Evolutionary conservation across 768 basidiomycete genomes (phyloP).

Genomic region (Hygrophorus russula): DNA sequence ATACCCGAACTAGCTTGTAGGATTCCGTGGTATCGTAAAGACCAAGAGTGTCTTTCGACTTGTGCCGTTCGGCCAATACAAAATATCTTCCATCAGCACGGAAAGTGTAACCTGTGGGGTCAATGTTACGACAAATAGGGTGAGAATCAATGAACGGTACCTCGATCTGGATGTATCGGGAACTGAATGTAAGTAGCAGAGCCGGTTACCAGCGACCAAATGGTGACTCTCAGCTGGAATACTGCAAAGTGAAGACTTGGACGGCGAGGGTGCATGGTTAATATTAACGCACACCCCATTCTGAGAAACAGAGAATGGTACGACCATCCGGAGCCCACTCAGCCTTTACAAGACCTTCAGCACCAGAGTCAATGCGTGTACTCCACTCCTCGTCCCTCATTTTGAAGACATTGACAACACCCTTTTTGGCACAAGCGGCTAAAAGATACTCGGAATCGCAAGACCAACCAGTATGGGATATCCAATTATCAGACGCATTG

Average conservation of each 20-base stretch:
- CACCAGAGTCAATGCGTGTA: slow-evolving; percentile 67
- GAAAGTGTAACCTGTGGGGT: slow-evolving; percentile 59
- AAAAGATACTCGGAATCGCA: slow-evolving; percentile 81
- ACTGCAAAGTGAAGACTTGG: slow-evolving; percentile 5
- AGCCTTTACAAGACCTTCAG: slow-evolving; percentile 75
- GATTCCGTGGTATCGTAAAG: slow-evolving; percentile 67
- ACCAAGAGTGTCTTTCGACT: slow-evolving; percentile 79
- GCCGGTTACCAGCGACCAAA: slow-evolving; percentile 76
- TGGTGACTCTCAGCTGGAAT: slow-evolving; percentile 66
- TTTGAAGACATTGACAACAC: slow-evolving; percentile 67
- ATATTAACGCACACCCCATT: slow-evolving; percentile 71
- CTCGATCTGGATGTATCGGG: slow-evolving; percentile 72
- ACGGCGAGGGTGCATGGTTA: not conserved
- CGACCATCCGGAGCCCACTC: slow-evolving; percentile 89
- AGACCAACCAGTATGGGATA: slow-evolving; percentile 79
- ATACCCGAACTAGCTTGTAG: slow-evolving; percentile 65
- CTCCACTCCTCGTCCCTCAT: slow-evolving; percentile 72
- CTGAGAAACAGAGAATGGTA: slow-evolving; percentile 79
- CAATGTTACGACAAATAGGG: slow-evolving; percentile 1
- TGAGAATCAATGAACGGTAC: slow-evolving; percentile 23
- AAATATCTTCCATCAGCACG: slow-evolving; percentile 77
- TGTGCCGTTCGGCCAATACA: slow-evolving; percentile 78
- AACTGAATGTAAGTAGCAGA: slow-evolving; percentile 77
- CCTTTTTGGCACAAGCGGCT: slow-evolving; percentile 63
- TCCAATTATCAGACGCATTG: slow-evolving; percentile 29